Conservation (phyloP, 345 rosid genomes). For the Populus davidiana region DNA sequence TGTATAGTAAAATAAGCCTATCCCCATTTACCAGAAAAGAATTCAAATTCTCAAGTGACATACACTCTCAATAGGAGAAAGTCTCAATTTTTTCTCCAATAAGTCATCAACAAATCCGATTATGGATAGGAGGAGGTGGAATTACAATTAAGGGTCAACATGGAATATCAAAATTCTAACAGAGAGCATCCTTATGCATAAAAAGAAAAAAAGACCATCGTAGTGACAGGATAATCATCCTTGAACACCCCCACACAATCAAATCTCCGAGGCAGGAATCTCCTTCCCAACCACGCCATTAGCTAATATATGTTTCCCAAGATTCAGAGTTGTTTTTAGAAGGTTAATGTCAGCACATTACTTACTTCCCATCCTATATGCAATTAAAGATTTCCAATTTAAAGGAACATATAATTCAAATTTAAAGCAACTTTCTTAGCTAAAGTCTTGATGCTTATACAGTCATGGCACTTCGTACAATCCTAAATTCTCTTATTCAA, state of each 20-base stretch:
- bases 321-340: neutral
- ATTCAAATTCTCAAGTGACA: neutral
- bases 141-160: neutral
- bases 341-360: neutral
- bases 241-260: neutral
- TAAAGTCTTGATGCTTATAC: neutral
- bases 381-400: neutral
- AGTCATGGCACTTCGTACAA: neutral
- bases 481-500: neutral
- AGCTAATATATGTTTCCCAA: neutral
- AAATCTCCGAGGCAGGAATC: neutral
- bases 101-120: neutral
- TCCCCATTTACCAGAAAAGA: neutral
- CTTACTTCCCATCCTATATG: neutral
- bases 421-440: neutral
- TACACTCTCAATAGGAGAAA: neutral
- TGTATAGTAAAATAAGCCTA: neutral
- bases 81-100: neutral
- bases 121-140: neutral
- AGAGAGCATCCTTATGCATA: neutral
- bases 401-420: neutral
- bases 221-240: neutral
- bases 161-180: neutral
- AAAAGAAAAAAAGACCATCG: neutral
- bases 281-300: neutral